These are phyloP conservation scores for Trametes punicea DNA, from an alignment of 768 basidiomycete species.

Conservation along the genomic window DNA sequence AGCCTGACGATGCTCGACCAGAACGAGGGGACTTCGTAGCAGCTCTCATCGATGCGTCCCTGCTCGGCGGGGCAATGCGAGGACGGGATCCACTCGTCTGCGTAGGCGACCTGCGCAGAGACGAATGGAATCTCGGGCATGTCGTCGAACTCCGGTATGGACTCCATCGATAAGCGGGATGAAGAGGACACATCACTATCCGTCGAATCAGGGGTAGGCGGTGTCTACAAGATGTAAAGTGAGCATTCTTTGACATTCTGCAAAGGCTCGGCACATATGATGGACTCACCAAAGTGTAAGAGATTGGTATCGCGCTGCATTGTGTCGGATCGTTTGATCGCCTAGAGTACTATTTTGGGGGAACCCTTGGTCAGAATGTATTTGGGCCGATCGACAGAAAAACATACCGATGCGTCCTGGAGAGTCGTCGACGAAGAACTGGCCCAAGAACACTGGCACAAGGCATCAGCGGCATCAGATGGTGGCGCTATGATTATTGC, in stretches of 20 bases:
- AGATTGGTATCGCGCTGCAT: slow-evolving; percentile 15
- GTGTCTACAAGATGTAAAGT: slow-evolving; percentile 6
- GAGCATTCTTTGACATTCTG: background rate
- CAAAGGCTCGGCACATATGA: background rate
- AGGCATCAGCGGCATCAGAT: background rate
- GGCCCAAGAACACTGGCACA: slow-evolving; percentile 21
- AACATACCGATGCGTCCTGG: slow-evolving; percentile 20
- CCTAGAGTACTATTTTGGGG: background rate
- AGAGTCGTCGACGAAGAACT: slow-evolving; percentile 15
- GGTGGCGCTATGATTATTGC: background rate
- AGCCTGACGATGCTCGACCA: slow-evolving; percentile 32
- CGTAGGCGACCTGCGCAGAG: slow-evolving; percentile 13
- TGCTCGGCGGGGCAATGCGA: slow-evolving; percentile 11
- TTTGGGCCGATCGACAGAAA: background rate
- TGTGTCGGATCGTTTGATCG: background rate
- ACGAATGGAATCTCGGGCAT: slow-evolving; percentile 30
- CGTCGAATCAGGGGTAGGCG: slow-evolving; percentile 18
- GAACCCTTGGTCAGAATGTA: too few species aligned
- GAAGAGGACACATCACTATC: slow-evolving; percentile 22
- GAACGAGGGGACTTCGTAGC: slow-evolving; percentile 27
- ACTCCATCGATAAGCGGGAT: slow-evolving; percentile 24
- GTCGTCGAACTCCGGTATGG: slow-evolving; percentile 23
- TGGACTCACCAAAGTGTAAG: slow-evolving; percentile 20
- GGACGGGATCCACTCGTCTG: slow-evolving; percentile 11
- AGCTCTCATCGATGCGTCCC: slow-evolving; percentile 15